These are phyloP conservation scores for Solanum appendiculatum DNA, from an alignment of 257 asterid genomes.

Conservation along the genomic window DNA sequence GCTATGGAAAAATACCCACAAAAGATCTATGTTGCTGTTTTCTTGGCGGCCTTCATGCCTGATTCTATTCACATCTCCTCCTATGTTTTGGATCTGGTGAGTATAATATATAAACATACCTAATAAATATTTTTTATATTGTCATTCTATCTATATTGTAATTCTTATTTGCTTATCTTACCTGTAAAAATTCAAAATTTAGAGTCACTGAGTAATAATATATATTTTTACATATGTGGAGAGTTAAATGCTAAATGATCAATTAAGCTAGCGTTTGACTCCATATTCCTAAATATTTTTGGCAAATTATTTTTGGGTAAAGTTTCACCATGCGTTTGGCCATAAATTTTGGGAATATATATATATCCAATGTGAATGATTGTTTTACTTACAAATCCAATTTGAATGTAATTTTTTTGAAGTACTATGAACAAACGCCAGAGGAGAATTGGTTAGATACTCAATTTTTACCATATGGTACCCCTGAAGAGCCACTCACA, in stretches of 20 bases:
- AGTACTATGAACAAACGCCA: conserved; percentile 17
- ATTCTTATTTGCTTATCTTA: background rate
- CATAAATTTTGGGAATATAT: no score
- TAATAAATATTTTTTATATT: background rate
- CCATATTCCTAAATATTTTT: no score
- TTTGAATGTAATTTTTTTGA: background rate
- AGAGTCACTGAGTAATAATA: no score
- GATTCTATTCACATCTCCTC: background rate
- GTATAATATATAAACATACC: background rate
- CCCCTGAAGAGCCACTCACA: conserved; percentile 15
- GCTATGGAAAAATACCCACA: conserved; percentile 10
- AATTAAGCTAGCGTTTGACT: no score
- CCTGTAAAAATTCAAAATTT: background rate
- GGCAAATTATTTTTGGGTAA: no score
- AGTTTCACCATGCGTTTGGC: no score
- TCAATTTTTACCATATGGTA: conserved; percentile 15
- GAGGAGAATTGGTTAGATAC: conserved; percentile 29
- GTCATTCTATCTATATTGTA: background rate
- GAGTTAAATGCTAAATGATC: no score
- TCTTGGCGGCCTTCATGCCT: conserved; percentile 13
- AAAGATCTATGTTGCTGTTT: conserved; percentile 9
- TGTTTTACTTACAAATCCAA: background rate
- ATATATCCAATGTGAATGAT: background rate
- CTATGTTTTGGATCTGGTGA: background rate
- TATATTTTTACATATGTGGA: no score